These are phyloP conservation scores for Tylopilus subfusipes DNA, from an alignment of 768 basidiomycete genomes.

Conservation along the genomic window DNA sequence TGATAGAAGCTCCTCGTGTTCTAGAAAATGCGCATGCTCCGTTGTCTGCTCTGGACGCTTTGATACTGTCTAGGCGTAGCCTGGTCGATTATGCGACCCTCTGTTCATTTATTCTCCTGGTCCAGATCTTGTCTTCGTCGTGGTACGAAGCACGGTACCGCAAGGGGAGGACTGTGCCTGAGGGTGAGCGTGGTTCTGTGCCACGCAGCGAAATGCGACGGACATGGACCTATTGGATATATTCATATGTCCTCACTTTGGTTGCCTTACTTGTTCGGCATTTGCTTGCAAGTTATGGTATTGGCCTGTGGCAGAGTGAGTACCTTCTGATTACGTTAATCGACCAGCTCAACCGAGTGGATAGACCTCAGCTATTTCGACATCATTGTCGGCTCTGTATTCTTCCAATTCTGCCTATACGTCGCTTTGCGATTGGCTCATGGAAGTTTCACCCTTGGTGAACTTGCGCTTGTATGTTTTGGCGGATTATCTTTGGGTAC, in stretches of 20 bases:
- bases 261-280: constrained; percentile 49
- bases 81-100: constrained; percentile 78
- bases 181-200: constrained; percentile 72
- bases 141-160: constrained; percentile 60
- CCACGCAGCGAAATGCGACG: constrained; percentile 68
- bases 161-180: constrained; percentile 41
- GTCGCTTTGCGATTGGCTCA: constrained; percentile 86
- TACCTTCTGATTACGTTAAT: constrained; percentile 9
- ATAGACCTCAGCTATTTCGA: constrained; percentile 80
- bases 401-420: constrained; percentile 92
- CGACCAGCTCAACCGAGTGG: constrained; percentile 2
- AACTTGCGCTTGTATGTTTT: constrained; percentile 84
- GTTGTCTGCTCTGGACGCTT: constrained; percentile 48
- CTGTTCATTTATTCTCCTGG: constrained; percentile 73
- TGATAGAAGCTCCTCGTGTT: constrained; percentile 67
- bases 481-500: constrained; percentile 84
- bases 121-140: constrained; percentile 77
- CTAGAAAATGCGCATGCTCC: constrained; percentile 43
- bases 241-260: constrained; percentile 53
- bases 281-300: constrained; percentile 37
- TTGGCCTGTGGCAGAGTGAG: constrained; percentile 73
- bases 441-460: constrained; percentile 93
- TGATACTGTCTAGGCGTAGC: constrained; percentile 67
- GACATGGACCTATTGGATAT: constrained; percentile 60
- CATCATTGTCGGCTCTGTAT: constrained; percentile 63